phyloP scores from a whole-genome alignment of 306 rosid species.

The Vigna reflexopilosa region DNA sequence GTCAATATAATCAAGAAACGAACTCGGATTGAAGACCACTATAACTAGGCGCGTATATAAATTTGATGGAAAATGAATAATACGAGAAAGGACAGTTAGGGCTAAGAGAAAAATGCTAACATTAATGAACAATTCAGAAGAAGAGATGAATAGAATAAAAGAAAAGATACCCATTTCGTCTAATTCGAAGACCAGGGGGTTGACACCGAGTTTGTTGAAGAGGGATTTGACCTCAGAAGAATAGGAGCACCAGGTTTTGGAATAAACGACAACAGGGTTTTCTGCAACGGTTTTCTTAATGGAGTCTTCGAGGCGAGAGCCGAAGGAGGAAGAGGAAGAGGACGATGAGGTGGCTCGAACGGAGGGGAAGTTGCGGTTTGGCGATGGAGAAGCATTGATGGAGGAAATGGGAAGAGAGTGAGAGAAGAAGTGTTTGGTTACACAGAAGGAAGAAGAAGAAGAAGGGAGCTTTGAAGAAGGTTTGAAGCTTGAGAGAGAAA shows the following conservation, averaged over 20 bases:
- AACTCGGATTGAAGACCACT: no score
- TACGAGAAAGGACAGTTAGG: not conserved
- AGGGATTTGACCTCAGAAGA: slow-evolving; percentile 87
- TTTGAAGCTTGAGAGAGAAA: not conserved
- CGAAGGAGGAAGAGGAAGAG: slow-evolving; percentile 65
- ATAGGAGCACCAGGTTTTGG: slow-evolving; percentile 97
- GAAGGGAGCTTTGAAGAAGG: slow-evolving; percentile 13
- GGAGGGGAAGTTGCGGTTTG: slow-evolving; percentile 31
- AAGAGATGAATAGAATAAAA: slow-evolving; percentile 1
- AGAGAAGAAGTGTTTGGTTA: slow-evolving; percentile 40
- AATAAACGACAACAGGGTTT: slow-evolving; percentile 85
- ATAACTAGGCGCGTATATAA: no score
- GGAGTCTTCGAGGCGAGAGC: slow-evolving; percentile 92
- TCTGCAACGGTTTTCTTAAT: slow-evolving; percentile 73
- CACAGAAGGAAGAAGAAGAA: slow-evolving; percentile 1
- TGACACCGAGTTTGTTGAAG: slow-evolving; percentile 74
- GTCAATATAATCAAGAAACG: no score
- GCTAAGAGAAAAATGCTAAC: not conserved
- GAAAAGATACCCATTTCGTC: slow-evolving; percentile 77
- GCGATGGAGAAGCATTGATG: slow-evolving; percentile 44
- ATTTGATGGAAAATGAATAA: no score
- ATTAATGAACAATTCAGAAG: not conserved
- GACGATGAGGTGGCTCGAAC: slow-evolving; percentile 66
- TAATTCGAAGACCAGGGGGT: slow-evolving; percentile 84
- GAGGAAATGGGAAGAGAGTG: slow-evolving; percentile 36